Evolutionary conservation across 2,329 filamentous ascomycete genomes (phyloP), one percentile per base, ranked within the genome.

Genomic region (Penicillium sp.): DNA sequence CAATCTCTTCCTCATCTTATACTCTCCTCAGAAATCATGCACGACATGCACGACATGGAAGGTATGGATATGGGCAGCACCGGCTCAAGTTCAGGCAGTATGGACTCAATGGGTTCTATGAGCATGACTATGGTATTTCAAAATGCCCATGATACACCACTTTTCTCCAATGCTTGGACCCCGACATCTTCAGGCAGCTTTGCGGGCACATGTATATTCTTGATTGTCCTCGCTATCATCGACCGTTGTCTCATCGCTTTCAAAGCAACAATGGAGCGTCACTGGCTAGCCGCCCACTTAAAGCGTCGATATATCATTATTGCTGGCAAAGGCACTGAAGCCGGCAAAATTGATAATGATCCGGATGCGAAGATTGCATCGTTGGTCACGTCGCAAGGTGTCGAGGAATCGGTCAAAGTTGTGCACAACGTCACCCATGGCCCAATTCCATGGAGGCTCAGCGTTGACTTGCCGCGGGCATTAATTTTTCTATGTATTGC

Each of bases 141-240:
- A 62, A 84, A 80, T 59, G 75, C 78, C 53, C 83, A 83, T 43
- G 73, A 70, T 51, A 89, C 86, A 1, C 79, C 86, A 3, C 79
- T 91, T 42, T 90, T 81, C 76, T 86, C 89, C 14, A 70, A 75
- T 19, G 71, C 78, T 48, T 97, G 92, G 91, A 88, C 88, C 2
- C 93, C 93, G 5, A 74, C 69, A 27, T 86, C 77, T 34, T 77
- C 81, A 6, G 90, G 87, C 63, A 77, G 81, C 56, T 97, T 97
- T 74, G 91, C 90, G 1, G 93, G 85, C 52, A 96, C 91, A 27
- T 96, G 93, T 78, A 89, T 97, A 71, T 97, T 97, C 76, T 82
- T 97, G 55, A 86, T 96, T 69, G 64, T 88, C 41, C 85, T 97
- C 47, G 86, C 86, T 56, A 78, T 86, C 57, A 67, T 88, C 53